Evolutionary conservation across 2,329 filamentous ascomycete genomes (phyloP).

Genomic region (Fusarium sp.): DNA sequence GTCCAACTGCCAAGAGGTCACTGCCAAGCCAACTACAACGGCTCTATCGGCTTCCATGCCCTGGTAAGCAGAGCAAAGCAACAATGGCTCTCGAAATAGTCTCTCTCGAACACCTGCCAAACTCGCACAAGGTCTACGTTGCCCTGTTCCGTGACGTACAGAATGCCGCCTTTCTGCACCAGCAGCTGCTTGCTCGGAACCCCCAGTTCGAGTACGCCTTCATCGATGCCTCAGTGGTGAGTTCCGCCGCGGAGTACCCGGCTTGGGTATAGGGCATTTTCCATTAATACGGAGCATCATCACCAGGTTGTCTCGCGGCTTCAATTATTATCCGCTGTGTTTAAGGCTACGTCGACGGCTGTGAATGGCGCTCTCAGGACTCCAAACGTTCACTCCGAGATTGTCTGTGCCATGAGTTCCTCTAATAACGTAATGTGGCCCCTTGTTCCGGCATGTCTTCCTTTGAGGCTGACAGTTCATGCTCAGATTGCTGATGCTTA

Average conservation of each 20-base stretch:
- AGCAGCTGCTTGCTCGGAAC: slow-evolving; percentile 87
- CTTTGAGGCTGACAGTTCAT: slow-evolving; percentile 10
- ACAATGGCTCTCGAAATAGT: slow-evolving; percentile 70
- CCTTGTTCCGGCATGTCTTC: background rate
- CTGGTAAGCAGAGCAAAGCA: slow-evolving; percentile 1
- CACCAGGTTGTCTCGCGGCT: slow-evolving; percentile 72
- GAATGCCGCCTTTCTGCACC: slow-evolving; percentile 80
- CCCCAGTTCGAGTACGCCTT: slow-evolving; percentile 91
- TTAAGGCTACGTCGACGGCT: slow-evolving; percentile 76
- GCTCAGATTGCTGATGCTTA: slow-evolving; percentile 88
- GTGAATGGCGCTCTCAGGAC: slow-evolving; percentile 72
- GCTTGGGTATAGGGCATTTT: slow-evolving; percentile 1
- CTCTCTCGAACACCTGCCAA: slow-evolving; percentile 77
- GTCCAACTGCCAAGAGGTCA: background rate
- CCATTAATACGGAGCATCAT: slow-evolving; percentile 4
- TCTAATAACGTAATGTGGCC: slow-evolving; percentile 75
- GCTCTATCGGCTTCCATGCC: slow-evolving; percentile 6
- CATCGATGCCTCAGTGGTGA: slow-evolving; percentile 82
- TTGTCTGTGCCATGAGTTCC: slow-evolving; percentile 79
- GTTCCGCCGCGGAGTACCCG: slow-evolving; percentile 41
- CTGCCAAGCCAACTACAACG: background rate
- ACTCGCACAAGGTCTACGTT: slow-evolving; percentile 72
- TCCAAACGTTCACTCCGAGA: slow-evolving; percentile 87
- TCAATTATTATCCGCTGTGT: slow-evolving; percentile 79
- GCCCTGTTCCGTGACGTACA: slow-evolving; percentile 78